Base-by-base conservation (phyloP, 139 green algal genomes). In the Coccomyxa sp. region DNA sequence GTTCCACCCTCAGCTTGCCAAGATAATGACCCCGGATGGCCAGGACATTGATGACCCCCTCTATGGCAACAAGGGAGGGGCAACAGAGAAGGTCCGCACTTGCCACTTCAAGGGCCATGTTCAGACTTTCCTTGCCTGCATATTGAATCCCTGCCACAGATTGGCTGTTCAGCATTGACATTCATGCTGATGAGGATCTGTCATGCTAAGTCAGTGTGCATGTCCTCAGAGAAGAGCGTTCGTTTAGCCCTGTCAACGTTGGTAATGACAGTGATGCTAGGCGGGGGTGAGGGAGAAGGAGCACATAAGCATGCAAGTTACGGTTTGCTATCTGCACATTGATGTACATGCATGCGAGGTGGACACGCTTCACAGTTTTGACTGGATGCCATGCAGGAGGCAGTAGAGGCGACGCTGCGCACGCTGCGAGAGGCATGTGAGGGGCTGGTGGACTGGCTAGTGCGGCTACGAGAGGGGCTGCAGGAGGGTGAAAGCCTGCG, bases 11-110 rank as follows among this genome's bases (percentile, higher is more conserved):
- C 31, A 80, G 13, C 28, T 86, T 32, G 68, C 77, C 16, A 75
- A 32, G 12, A 76, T 31, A 1, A 58, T 58, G 28, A 79, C 86
- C 68, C 31, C 76, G 12, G 92, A 95, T 13, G 90, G 77, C 0
- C 78, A 87, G 28, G 94, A 98, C 83, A 94, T 97, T 25, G 88
- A 93, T 31, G 94, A 98, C 83, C 88, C 94, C 12, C 86, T 97
- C 45, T 97, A 97, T 82, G 93, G 94, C 67, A 98, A 97, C 79
- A 76, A 84, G 0, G 92, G 89, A 0, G 90, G 89, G 7, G 63
- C 85, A 4, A 85, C 91, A 13, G 92, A 97, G 84, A 51, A 90
- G 87, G 92, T 94, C 27, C 10, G 31, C 63, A 1, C 1, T 3
- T 78, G 23, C n/a, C 25, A 78, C n/a, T 1, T 78, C 23, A 31